These are phyloP conservation scores for Gaeumannomyces tritici DNA, from an alignment of 2,329 filamentous ascomycete genomes.

Conservation along the genomic window DNA sequence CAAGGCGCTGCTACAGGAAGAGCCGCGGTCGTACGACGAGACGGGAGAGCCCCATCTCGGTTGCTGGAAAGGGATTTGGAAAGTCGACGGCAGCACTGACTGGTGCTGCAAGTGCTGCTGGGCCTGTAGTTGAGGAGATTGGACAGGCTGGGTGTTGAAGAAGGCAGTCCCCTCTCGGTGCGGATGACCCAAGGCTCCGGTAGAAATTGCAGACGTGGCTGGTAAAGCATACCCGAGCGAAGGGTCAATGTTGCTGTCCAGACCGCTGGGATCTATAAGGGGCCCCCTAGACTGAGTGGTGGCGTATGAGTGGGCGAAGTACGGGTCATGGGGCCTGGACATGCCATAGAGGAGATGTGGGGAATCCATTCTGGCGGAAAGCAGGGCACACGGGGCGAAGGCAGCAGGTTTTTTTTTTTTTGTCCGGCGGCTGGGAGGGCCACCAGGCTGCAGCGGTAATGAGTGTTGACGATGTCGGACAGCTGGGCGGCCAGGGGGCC, in stretches of 20 bases:
- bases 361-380: neutral
- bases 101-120: conserved; percentile 3
- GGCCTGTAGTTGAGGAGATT: conserved; percentile 5
- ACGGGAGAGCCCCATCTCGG: conserved; percentile 25
- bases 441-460: no score
- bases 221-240: conserved; percentile 13
- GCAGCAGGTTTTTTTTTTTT: no score
- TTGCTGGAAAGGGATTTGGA: neutral
- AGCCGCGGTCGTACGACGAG: conserved; percentile 25
- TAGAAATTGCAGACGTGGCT: neutral
- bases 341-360: neutral
- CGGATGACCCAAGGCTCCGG: conserved; percentile 9
- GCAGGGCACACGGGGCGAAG: no score
- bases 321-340: neutral
- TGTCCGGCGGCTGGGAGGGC: no score
- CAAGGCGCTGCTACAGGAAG: conserved; percentile 23
- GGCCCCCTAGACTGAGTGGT: neutral
- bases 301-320: neutral
- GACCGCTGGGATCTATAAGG: neutral
- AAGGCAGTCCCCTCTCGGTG: conserved; percentile 14
- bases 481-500: no score
- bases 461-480: no score
- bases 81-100: conserved; percentile 7
- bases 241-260: conserved; percentile 15
- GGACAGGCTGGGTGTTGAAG: conserved; percentile 14